These are phyloP conservation scores for Aspergillus panamensis DNA, from an alignment of 495 filamentous ascomycete genomes.

Conservation along the genomic window DNA sequence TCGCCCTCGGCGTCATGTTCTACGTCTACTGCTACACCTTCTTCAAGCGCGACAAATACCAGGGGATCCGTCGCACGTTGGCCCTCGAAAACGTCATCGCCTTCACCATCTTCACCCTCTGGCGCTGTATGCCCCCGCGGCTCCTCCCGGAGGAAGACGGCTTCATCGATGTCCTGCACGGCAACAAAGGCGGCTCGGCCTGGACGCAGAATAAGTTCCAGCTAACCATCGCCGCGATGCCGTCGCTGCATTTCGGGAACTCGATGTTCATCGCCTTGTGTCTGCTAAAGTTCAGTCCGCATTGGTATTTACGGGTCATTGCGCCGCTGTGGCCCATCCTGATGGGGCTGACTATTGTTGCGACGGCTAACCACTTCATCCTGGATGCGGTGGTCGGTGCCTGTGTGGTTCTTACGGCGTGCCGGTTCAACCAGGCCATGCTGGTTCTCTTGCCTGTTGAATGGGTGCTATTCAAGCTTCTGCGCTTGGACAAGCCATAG, in stretches of 20 bases:
- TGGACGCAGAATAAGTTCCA: conserved; percentile 59
- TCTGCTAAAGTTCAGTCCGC: conserved; percentile 45
- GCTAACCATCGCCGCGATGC: conserved; percentile 53
- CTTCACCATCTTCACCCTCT: conserved; percentile 55
- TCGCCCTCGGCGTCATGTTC: conserved; percentile 48
- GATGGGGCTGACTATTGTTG: conserved; percentile 59
- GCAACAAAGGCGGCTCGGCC: conserved; percentile 51
- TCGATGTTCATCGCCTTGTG: conserved; percentile 56
- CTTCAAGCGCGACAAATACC: conserved; percentile 49
- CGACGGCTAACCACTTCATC: conserved; percentile 64
- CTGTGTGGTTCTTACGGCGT: conserved; percentile 46
- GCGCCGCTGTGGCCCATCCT: conserved; percentile 55
- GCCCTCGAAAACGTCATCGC: conserved; percentile 59
- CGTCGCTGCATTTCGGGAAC: conserved; percentile 58
- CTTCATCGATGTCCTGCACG: conserved; percentile 59
- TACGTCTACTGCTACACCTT: conserved; percentile 58
- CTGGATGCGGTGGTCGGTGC: conserved; percentile 55
- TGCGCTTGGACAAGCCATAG: conserved; percentile 21
- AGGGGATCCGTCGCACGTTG: conserved; percentile 52
- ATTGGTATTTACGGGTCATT: conserved; percentile 37
- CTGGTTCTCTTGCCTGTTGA: conserved; percentile 15
- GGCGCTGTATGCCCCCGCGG: conserved; percentile 60
- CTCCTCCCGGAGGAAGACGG: conserved; percentile 58
- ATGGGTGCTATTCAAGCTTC: conserved; percentile 6
- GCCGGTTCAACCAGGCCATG: conserved; percentile 39